Conservation (phyloP, 169 alveolate species). For the Toxoplasma gondii region DNA sequence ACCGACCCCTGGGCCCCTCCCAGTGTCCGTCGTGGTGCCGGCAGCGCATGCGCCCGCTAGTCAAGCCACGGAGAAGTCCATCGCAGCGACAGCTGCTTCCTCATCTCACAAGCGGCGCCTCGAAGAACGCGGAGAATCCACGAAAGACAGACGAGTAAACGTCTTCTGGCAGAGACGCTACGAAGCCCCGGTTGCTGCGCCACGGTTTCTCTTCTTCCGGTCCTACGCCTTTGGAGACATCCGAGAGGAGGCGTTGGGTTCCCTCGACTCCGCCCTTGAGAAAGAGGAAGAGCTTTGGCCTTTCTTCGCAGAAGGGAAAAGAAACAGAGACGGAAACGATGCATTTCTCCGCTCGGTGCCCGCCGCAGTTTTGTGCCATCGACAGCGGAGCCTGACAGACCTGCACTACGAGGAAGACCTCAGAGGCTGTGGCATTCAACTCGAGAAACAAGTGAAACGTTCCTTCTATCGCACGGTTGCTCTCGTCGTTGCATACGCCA, state of each 20-base stretch:
- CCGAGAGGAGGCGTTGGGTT: background rate
- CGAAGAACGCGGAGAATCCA: background rate
- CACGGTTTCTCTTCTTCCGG: slow-evolving; percentile 23
- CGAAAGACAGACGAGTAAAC: background rate
- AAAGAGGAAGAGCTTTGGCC: no score
- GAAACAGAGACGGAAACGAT: slow-evolving; percentile 20
- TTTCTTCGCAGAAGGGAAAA: no score
- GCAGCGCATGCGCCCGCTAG: background rate
- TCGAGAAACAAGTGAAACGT: slow-evolving; percentile 67
- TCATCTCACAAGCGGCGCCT: background rate
- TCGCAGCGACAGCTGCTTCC: background rate
- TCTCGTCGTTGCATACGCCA: slow-evolving; percentile 41
- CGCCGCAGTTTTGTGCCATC: slow-evolving; percentile 1
- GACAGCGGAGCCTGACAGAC: background rate
- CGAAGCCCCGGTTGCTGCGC: background rate
- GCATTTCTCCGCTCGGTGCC: slow-evolving; percentile 36
- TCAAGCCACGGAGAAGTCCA: background rate
- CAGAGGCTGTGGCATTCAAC: slow-evolving; percentile 71
- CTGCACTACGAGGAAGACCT: slow-evolving; percentile 32
- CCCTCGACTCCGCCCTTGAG: no score
- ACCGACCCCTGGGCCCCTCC: slow-evolving; percentile 43
- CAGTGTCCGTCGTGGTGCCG: background rate
- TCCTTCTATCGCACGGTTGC: slow-evolving; percentile 62
- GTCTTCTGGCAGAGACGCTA: background rate
- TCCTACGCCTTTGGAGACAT: background rate